Base-by-base conservation (phyloP, 768 basidiomycete species). In the Amanita fuliginea region DNA sequence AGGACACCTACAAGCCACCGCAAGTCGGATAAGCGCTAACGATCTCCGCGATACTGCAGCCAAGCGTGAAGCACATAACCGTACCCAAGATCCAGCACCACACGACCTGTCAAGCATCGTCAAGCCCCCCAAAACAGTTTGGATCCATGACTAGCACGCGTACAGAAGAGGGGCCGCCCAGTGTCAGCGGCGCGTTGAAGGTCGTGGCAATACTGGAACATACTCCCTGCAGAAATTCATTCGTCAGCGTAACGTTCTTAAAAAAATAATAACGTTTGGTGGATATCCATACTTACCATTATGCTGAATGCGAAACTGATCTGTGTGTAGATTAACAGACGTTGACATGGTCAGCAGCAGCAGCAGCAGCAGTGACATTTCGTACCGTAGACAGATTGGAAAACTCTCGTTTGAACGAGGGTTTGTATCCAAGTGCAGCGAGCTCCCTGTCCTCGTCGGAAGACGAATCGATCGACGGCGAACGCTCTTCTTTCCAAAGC, bases 331-430 rank as follows among this genome's bases (percentile, higher is more conserved):
- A n/a, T n/a, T n/a, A n/a, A n/a, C n/a, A n/a, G n/a, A n/a, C n/a
- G n/a, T n/a, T n/a, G n/a, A n/a, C n/a, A n/a, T n/a, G n/a, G n/a
- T n/a, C n/a, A n/a, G n/a, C n/a, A n/a, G n/a, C n/a, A n/a, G n/a
- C n/a, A n/a, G n/a, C n/a, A 24, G 22, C 22, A 51, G 22, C 39
- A 36, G 22, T 24, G 33, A 26, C 37, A 19, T 3, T 11, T 18
- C 78, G 52, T 54, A 83, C 83, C 53, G 84, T 86, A n/a, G 83
- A 83, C 28, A 89, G 63, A 58, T 86, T 87, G 6, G 83, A 79
- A 57, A 92, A 92, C 70, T 92, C 89, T 51, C 89, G 74, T 62
- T 79, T 81, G 71, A 92, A 91, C 13, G 83, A 86, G 36, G 83
- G 83, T 58, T 81, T 77, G 58, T 86, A 86, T 16, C 83, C 83